phyloP scores from a whole-genome alignment of 2,329 filamentous ascomycete genomes.

The Ilyonectria destructans region DNA sequence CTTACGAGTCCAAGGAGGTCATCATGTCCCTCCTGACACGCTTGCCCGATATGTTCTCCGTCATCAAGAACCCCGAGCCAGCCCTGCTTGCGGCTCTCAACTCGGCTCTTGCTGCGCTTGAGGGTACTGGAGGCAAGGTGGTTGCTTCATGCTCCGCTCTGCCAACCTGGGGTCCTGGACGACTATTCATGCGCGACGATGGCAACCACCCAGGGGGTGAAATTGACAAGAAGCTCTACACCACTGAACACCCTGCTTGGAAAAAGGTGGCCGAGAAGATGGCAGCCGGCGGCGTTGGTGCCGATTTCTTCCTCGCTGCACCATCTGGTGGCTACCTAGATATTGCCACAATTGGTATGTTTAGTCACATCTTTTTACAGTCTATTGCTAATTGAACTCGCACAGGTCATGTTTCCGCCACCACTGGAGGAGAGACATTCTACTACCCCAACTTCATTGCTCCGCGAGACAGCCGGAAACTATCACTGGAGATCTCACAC shows the following conservation, averaged over 20 bases:
- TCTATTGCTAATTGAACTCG: constrained; percentile 40
- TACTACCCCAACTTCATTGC: constrained; percentile 98
- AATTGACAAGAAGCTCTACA: constrained; percentile 91
- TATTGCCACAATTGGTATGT: constrained; percentile 88
- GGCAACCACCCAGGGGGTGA: constrained; percentile 89
- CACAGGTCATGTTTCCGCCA: constrained; percentile 84
- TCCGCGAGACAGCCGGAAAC: constrained; percentile 86
- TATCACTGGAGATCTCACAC: constrained; percentile 89
- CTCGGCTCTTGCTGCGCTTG: constrained; percentile 86
- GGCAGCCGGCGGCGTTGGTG: constrained; percentile 87
- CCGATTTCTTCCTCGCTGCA: constrained; percentile 95
- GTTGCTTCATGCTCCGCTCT: constrained; percentile 90
- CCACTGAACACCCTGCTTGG: constrained; percentile 91
- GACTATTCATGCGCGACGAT: constrained; percentile 89
- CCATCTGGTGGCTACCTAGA: constrained; percentile 94
- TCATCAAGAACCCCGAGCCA: constrained; percentile 91
- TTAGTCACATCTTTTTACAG: neutral
- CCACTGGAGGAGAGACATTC: constrained; percentile 95
- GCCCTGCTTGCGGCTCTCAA: constrained; percentile 88
- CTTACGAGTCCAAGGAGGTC: constrained; percentile 88
- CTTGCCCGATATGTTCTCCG: constrained; percentile 88
- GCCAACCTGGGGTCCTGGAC: constrained; percentile 92
- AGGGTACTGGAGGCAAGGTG: constrained; percentile 92
- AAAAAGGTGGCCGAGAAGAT: constrained; percentile 90
- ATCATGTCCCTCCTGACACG: constrained; percentile 90